phyloP scores from a whole-genome alignment of 495 filamentous ascomycete species.

The Aspergillus cristatus region DNA sequence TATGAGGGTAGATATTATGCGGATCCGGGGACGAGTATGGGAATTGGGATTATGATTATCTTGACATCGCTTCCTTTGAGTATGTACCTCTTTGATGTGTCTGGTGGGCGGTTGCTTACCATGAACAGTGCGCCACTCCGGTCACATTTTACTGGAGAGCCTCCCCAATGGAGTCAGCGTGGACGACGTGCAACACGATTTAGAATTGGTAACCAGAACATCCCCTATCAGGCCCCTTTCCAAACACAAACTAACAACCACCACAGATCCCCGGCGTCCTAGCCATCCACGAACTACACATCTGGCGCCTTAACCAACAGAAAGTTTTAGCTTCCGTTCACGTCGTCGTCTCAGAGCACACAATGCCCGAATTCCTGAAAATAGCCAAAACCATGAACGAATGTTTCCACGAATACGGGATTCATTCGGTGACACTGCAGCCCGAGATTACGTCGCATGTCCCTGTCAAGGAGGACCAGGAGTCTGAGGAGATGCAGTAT shows the following conservation, averaged over 20 bases:
- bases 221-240: background rate
- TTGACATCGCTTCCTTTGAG: constrained; percentile 31
- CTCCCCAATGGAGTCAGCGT: constrained; percentile 67
- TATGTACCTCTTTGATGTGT: constrained; percentile 5
- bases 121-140: constrained; percentile 26
- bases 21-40: constrained; percentile 38
- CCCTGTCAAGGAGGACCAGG: constrained; percentile 4
- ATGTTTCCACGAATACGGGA: constrained; percentile 44
- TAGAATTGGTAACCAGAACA: constrained; percentile 31
- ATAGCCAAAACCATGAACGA: constrained; percentile 34
- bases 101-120: background rate
- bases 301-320: constrained; percentile 43
- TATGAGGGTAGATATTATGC: constrained; percentile 37
- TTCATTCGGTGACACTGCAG: constrained; percentile 43
- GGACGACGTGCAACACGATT: constrained; percentile 69
- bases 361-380: constrained; percentile 26
- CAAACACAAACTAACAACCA: background rate
- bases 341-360: constrained; percentile 30
- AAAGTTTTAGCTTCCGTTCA: constrained; percentile 43
- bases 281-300: constrained; percentile 42
- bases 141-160: constrained; percentile 69
- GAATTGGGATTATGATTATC: constrained; percentile 37
- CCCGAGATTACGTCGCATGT: constrained; percentile 24
- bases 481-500: background rate
- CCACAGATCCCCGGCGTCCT: constrained; percentile 33